A percentile compares a stretch with the other conserved stretches of the same genome.
Conservation (phyloP, 129 eudicot genomes). For the Lactuca sativa region DNA sequence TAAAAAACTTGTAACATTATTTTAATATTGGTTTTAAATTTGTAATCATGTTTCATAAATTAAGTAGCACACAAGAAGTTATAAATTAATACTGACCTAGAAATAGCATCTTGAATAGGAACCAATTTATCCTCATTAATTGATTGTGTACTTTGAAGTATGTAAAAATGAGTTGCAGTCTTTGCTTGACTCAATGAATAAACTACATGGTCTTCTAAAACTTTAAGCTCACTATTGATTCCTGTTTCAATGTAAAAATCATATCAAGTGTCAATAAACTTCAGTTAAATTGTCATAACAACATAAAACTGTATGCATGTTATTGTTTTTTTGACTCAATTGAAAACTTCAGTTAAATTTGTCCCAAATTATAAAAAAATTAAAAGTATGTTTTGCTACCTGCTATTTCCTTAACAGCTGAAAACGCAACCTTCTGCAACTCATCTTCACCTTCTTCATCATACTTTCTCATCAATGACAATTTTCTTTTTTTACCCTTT, state of each 20-base stretch:
- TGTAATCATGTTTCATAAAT: too few species aligned
- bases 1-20: too few species aligned
- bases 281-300: conserved; percentile 16
- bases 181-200: conserved; percentile 57
- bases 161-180: conserved; percentile 58
- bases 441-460: conserved; percentile 33
- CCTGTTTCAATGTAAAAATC: conserved; percentile 39
- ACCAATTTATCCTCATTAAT: conserved; percentile 35
- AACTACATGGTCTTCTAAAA: conserved; percentile 53
- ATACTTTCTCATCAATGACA: not conserved
- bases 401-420: conserved; percentile 50
- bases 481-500: conserved; percentile 25
- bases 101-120: conserved; percentile 52
- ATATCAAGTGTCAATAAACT: conserved; percentile 17
- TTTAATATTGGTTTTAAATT: too few species aligned
- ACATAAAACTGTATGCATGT: conserved; percentile 3
- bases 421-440: conserved; percentile 44
- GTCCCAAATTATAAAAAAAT: too few species aligned
- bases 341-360: too few species aligned
- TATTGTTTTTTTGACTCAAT: too few species aligned
- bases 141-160: conserved; percentile 45
- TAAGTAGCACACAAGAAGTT: conserved; percentile 8
- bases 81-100: conserved; percentile 42
- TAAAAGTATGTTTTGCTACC: conserved; percentile 24
- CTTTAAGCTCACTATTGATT: conserved; percentile 35